These are phyloP conservation scores for Mortierella antarctica DNA, from an alignment of 192 early-diverging fungal genomes.

Conservation along the genomic window DNA sequence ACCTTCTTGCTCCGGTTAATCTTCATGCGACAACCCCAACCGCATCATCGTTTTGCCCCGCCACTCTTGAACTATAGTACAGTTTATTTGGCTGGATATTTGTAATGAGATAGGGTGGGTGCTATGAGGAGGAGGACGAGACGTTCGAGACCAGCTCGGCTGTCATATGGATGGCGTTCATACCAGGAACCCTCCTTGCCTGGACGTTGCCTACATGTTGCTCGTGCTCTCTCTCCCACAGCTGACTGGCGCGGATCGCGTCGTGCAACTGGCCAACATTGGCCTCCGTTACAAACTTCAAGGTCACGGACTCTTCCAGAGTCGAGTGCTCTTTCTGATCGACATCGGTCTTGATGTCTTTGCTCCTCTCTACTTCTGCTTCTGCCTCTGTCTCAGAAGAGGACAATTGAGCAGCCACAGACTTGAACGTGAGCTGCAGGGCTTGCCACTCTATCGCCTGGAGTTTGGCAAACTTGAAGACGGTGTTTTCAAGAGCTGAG, in stretches of 20 bases:
- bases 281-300: constrained; percentile 18
- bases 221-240: constrained; percentile 2
- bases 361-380: not conserved
- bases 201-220: constrained; percentile 25
- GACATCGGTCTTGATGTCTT: not conserved
- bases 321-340: not conserved
- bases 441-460: constrained; percentile 26
- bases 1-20: too few relatives aligned
- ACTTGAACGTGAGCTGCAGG: constrained; percentile 5
- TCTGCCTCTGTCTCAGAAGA: not conserved
- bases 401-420: too few relatives aligned
- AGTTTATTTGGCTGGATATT: not conserved
- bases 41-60: too few relatives aligned
- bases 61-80: too few relatives aligned
- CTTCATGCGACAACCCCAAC: too few relatives aligned
- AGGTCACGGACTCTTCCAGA: not conserved
- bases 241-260: constrained; percentile 8
- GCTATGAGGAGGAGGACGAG: not conserved
- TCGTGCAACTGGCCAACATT: constrained; percentile 5
- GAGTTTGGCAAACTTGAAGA: constrained; percentile 21
- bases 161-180: constrained; percentile 33
- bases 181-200: constrained; percentile 21
- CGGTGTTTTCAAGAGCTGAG: constrained; percentile 19
- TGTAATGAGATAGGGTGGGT: not conserved
- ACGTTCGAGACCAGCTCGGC: constrained; percentile 9